A percentile compares a stretch with the other conserved stretches of the same genome.
phyloP scores from a whole-genome alignment of 441 rosid species.

The Biscutella auriculata region DNA sequence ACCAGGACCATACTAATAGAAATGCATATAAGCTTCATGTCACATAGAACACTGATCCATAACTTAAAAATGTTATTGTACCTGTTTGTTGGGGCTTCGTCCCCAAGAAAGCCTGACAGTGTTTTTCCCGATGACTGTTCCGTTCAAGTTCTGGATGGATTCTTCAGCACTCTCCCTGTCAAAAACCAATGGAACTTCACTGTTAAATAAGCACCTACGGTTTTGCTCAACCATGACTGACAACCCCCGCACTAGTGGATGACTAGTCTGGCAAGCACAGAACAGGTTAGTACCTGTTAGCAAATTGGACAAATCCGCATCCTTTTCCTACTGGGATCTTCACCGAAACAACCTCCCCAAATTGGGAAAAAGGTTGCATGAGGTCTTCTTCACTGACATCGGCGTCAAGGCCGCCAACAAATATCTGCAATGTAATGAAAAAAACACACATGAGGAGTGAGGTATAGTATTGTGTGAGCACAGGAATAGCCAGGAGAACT shows the following conservation, averaged over 20 bases:
- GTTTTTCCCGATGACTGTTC: slow-evolving; percentile 73
- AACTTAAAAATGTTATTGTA: slow-evolving; percentile 17
- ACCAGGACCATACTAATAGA: not conserved
- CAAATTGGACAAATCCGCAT: slow-evolving; percentile 86
- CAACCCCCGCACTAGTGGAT: not conserved
- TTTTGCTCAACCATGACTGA: not conserved
- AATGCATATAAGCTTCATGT: not conserved
- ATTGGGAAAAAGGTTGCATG: slow-evolving; percentile 69
- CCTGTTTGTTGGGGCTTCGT: slow-evolving; percentile 76
- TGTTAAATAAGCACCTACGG: not conserved
- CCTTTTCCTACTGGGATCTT: slow-evolving; percentile 89
- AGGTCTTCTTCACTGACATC: slow-evolving; percentile 74
- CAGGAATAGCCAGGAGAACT: slow-evolving; percentile 27
- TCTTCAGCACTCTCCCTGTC: slow-evolving; percentile 76
- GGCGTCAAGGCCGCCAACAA: slow-evolving; percentile 90
- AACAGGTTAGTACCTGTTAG: slow-evolving; percentile 39
- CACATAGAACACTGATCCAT: not conserved
- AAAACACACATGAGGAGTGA: slow-evolving; percentile 5
- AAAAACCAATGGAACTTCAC: slow-evolving; percentile 6
- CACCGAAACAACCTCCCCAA: slow-evolving; percentile 79
- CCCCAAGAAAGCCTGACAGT: slow-evolving; percentile 93
- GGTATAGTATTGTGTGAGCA: slow-evolving; percentile 1
- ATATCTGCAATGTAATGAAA: slow-evolving; percentile 40
- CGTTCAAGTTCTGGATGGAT: slow-evolving; percentile 61
- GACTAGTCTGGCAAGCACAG: not conserved